Evolutionary conservation across 768 basidiomycete species (phyloP), one percentile per base, ranked within the genome.

Genomic region (Termitomyces sp.): DNA sequence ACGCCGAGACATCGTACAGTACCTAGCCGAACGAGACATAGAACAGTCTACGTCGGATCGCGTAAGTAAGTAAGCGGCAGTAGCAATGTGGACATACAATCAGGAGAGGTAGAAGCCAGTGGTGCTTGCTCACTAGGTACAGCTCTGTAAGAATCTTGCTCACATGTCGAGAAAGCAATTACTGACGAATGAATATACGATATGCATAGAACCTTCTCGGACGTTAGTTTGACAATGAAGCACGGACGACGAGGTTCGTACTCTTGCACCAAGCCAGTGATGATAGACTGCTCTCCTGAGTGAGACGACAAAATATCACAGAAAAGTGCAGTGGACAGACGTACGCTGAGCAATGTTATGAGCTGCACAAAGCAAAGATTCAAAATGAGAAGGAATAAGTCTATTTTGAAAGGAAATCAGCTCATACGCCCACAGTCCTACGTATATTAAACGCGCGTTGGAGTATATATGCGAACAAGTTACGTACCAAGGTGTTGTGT

Each of bases 201-300:
- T 24, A 55, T 42, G 36, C 54, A 42, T 55, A 55, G 39, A 55
- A 55, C 54, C 54, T 55, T 3, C 7, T 42, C 4, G 12, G 8
- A 15, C 28, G 24, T 28, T 22, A 22, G 7, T 12, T 15, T 1
- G 1, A 24, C 4, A 2, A 12, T 20, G 22, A 13, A 54, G 39
- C 39, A 13, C 1, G 8, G 2, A 7, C 5, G 4, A 40, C 18
- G 18, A 5, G 16, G 8, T 2, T 2, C 54, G 3, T 32, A 55
- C 54, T 36, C 54, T 38, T 55, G 54, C 3, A 55, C 54, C 28
- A 55, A 40, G 54, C 36, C 54, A 8, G 54, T 55, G 54, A 39
- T 55, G 16, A 55, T 16, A 9, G 54, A 55, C 54, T 55, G 13
- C 11, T 24, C 36, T 9, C 4, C 18, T 40, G 5, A 28, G 53